These are phyloP conservation scores for Eucalyptus urophylla DNA, from an alignment of 345 rosid genomes.

Conservation along the genomic window DNA sequence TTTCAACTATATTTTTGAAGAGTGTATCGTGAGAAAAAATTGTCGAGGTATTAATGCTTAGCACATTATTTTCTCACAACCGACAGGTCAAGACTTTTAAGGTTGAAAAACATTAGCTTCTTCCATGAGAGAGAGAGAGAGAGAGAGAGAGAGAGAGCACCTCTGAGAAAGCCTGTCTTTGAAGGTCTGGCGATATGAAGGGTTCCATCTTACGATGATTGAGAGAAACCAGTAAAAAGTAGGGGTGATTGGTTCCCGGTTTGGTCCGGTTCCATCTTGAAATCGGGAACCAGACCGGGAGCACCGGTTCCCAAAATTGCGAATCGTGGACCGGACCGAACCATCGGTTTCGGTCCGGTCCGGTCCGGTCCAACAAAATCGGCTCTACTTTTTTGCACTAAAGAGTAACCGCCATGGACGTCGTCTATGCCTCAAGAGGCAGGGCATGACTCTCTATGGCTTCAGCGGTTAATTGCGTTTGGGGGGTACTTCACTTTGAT, in stretches of 20 bases:
- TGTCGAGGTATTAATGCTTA: neutral
- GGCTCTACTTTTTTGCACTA: too few relatives aligned
- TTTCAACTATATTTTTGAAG: neutral
- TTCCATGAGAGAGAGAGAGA: neutral
- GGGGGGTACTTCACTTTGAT: neutral
- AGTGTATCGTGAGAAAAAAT: neutral
- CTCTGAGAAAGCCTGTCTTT: constrained; percentile 11
- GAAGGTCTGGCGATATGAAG: constrained; percentile 1
- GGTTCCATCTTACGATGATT: constrained; percentile 1
- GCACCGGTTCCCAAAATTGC: too few relatives aligned
- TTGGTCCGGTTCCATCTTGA: too few relatives aligned
- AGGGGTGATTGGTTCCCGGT: too few relatives aligned
- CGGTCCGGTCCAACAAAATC: too few relatives aligned
- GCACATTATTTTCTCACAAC: neutral
- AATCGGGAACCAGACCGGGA: too few relatives aligned
- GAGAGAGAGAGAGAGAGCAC: neutral
- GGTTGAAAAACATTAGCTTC: neutral
- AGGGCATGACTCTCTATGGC: constrained; percentile 2
- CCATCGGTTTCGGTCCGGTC: too few relatives aligned
- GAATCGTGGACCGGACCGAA: too few relatives aligned
- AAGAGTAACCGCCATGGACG: constrained; percentile 1
- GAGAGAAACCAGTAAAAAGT: neutral
- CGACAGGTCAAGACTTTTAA: neutral
- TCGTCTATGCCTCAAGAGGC: constrained; percentile 6
- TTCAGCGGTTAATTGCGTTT: neutral